These are phyloP conservation scores for Conticribra guillardii DNA, from an alignment of 108 stramenopile species.

Conservation along the genomic window DNA sequence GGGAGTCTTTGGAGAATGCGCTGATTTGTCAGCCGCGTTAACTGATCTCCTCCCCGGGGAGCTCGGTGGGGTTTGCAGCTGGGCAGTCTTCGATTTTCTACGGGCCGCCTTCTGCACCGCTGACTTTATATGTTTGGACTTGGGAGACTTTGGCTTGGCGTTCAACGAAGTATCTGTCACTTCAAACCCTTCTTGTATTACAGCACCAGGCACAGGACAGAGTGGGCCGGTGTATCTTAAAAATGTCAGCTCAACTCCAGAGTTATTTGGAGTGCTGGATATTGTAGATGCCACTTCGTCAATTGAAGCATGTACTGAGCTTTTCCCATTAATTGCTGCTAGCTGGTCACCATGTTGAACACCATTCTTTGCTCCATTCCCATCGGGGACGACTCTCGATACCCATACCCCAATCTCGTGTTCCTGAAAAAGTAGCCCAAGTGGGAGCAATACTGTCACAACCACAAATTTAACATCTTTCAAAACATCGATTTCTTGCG, in stretches of 20 bases:
- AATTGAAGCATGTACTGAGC: constrained; percentile 64
- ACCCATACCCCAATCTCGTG: constrained; percentile 78
- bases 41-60: no score
- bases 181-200: constrained; percentile 52
- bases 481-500: constrained; percentile 55
- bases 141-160: constrained; percentile 2
- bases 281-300: constrained; percentile 68
- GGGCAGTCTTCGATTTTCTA: not conserved
- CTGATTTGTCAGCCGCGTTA: no score
- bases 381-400: constrained; percentile 66
- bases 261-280: constrained; percentile 42
- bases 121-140: not conserved
- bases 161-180: constrained; percentile 32
- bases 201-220: constrained; percentile 47
- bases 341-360: constrained; percentile 83
- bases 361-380: constrained; percentile 60
- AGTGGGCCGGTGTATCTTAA: constrained; percentile 77
- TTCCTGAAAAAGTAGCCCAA: constrained; percentile 78
- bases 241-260: constrained; percentile 68
- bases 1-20: no score
- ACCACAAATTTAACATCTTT: constrained; percentile 72
- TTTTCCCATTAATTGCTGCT: constrained; percentile 76
- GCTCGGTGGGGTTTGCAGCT: not conserved
- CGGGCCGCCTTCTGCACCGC: not conserved
- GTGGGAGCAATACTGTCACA: constrained; percentile 63